Conservation (phyloP, 2,329 filamentous ascomycete species). For the Botrytis hyacinthi region DNA sequence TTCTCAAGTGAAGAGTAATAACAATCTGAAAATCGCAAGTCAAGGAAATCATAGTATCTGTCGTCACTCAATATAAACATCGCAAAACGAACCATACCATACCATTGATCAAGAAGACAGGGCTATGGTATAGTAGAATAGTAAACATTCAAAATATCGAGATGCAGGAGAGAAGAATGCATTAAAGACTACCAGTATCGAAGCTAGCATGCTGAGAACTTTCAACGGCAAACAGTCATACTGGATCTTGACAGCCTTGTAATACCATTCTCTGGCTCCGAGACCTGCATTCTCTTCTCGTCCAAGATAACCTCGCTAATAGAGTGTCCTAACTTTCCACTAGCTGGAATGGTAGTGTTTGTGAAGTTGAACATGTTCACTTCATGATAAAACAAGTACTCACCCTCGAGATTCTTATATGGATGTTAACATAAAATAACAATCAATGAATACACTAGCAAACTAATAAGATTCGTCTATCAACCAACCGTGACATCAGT, state of each 20-base stretch:
- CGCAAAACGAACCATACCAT: not conserved
- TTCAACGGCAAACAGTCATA: not conserved
- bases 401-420: not conserved
- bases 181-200: not conserved
- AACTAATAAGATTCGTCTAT: not conserved
- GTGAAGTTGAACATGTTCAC: not conserved
- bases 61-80: not conserved
- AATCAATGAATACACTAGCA: not conserved
- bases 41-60: accelerated
- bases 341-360: not conserved
- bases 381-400: not conserved
- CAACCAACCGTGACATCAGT: not conserved
- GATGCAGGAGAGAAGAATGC: accelerated
- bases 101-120: not conserved
- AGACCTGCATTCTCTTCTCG: not conserved
- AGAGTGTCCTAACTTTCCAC: not conserved
- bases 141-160: not conserved
- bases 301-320: not conserved
- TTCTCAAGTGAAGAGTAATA: not conserved
- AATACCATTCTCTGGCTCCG: not conserved
- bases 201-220: not conserved
- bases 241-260: not conserved
- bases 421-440: not conserved
- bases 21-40: accelerated
- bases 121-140: not conserved